Base-by-base conservation (phyloP, 2,329 filamentous ascomycete genomes). In the Trichophyton rubrum region DNA sequence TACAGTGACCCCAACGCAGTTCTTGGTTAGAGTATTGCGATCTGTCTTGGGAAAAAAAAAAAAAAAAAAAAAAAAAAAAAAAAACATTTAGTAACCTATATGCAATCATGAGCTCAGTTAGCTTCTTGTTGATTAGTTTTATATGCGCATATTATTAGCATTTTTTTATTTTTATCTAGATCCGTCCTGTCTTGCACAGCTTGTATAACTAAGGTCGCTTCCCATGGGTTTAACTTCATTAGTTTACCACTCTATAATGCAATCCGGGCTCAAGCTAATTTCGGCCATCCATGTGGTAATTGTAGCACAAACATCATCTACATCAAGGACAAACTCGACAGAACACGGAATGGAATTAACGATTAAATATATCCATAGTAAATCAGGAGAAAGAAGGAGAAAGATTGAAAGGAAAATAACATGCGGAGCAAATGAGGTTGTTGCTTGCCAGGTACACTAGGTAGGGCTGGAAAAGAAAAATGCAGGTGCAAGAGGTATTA, bases 1-100 rank as follows among this genome's bases (percentile, higher is more conserved):
- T 76, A 79, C 65, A 75, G 77, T 41, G 69, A 83, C 63, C 82
- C 83, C 73, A 77, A 70, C 11, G 73, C 56, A 7, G n/a, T 65
- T 17, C 40, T 1, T 7, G 5, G 17, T 59, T 47, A 62, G 56
- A 59, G 38, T 35, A 61, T 43, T 7, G 17, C 41, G 40, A n/a
- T 5, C n/a, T 40, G 20, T 15, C 11, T 15, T 9, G 40, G n/a
- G 51, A 43, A 6, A 49, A 8, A 40, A 33, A 45, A 17, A 47
- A 27, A 27, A 27, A 7, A 15, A 41, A 8, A 35, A n/a, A 41
- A 43, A n/a, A n/a, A n/a, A n/a, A n/a, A n/a, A n/a, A n/a, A n/a
- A 51, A 15, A 8, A 27, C 22, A 27, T 27, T 30, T 30, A 27
- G 17, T 35, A 35, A 55, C 3, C 38, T 5, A 55, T 53, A 38